Base-by-base conservation (phyloP, 2,329 filamentous ascomycete species). In the Xylaria digitata region DNA sequence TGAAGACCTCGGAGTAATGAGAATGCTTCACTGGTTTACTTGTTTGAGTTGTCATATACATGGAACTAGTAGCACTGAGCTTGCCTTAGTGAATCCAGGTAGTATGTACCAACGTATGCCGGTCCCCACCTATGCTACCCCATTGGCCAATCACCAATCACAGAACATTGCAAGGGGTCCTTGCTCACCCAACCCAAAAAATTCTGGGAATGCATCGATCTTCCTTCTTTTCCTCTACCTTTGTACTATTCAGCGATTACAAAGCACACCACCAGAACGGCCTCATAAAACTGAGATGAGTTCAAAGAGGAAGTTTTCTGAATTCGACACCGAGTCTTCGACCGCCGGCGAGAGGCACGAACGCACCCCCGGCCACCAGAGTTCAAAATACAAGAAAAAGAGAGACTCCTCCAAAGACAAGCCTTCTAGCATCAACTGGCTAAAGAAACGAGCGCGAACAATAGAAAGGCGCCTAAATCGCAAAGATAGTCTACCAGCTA, bases 401-500 rank as follows among this genome's bases (percentile, higher is more conserved):
- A 80, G 77, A 65, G 77, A 79, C 72, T 80, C 80, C 69, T 77
- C 80, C 73, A 81, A 81, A 67, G 78, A 80, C 11, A 84, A 81
- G 68, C 80, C 83, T 37, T 82, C 82, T 55, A 83, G 80, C 63
- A 78, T 88, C 54, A 87, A 87, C 75, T 86, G 86, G 74, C 83
- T 92, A 58, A 94, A 92, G 80, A 92, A 92, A 79, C 87, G 90
- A 52, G 88, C 89, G 65, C 86, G 92, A 61, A 89, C 89, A 59
- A 87, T 94, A 62, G 86, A 88, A 73, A 85, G 92, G 58, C 84
- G 89, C 9, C 83, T 95, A 40, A 83, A 86, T 53, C 84, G 86
- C 67, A 84, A 86, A 13, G 80, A 86, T 56, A 85, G 88, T 60
- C 83, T 94, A 58, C 90, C 92, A 0, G 90, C 90, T 34, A 85